A percentile compares a stretch with the other conserved stretches of the same genome.
These are phyloP conservation scores for Scedosporium apiospermum DNA, from an alignment of 2,329 filamentous ascomycete genomes.

Conservation along the genomic window DNA sequence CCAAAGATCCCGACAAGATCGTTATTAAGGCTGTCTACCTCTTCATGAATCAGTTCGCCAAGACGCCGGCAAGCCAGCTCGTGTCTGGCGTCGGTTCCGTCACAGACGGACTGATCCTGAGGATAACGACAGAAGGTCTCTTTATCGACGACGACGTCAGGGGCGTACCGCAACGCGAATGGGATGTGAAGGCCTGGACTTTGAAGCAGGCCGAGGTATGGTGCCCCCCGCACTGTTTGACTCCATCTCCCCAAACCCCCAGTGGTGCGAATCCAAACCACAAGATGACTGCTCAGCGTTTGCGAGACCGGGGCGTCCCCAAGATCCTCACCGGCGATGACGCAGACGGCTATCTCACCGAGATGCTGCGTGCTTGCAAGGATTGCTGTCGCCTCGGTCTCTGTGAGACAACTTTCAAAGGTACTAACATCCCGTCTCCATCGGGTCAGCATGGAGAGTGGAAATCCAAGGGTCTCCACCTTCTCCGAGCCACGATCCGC, in stretches of 20 bases:
- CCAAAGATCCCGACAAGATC: slow-evolving; percentile 90
- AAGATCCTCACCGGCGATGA: slow-evolving; percentile 52
- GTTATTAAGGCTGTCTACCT: slow-evolving; percentile 87
- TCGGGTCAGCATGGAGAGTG: slow-evolving; percentile 41
- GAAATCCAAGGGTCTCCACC: slow-evolving; percentile 47
- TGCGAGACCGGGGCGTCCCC: slow-evolving; percentile 38
- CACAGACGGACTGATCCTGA: slow-evolving; percentile 84
- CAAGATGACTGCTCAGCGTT: slow-evolving; percentile 35
- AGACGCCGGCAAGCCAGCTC: slow-evolving; percentile 84
- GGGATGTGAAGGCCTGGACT: slow-evolving; percentile 98
- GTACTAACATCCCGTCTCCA: slow-evolving; percentile 30
- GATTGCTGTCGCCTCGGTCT: slow-evolving; percentile 49
- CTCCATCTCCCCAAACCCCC: slow-evolving; percentile 31
- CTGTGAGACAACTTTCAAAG: slow-evolving; percentile 32
- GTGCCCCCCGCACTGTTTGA: slow-evolving; percentile 57
- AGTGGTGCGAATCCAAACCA: slow-evolving; percentile 26
- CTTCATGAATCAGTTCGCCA: slow-evolving; percentile 82
- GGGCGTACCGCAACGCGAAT: slow-evolving; percentile 86
- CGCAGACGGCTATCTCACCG: slow-evolving; percentile 53
- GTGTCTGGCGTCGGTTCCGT: slow-evolving; percentile 76
- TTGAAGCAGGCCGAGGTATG: slow-evolving; percentile 87
- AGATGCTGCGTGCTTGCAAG: slow-evolving; percentile 56
- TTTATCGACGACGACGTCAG: slow-evolving; percentile 97
- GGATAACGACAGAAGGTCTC: slow-evolving; percentile 85
- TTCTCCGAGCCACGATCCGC: slow-evolving; percentile 53